Conservation (phyloP, 768 basidiomycete genomes). For the Mycena amicta region DNA sequence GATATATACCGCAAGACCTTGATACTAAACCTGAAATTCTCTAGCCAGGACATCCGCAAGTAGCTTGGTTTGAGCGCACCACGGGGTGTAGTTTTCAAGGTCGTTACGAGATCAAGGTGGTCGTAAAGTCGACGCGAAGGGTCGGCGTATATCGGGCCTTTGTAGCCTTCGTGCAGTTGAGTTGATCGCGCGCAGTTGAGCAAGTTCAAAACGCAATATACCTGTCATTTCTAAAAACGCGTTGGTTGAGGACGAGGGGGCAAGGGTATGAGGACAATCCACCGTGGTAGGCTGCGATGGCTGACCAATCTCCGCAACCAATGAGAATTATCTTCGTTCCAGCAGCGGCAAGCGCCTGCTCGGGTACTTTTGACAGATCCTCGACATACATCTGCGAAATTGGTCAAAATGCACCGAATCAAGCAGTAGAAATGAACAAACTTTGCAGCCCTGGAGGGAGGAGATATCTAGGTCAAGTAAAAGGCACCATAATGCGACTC, state of each 20-base stretch:
- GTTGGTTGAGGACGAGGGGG: neutral
- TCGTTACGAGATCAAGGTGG: slow-evolving; percentile 63
- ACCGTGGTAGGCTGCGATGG: slow-evolving; percentile 55
- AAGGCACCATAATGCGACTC: slow-evolving; percentile 55
- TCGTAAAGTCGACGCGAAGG: slow-evolving; percentile 61
- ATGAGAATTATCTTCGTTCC: slow-evolving; percentile 48
- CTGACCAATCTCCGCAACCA: slow-evolving; percentile 62
- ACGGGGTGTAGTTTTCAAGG: slow-evolving; percentile 44
- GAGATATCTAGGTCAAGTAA: no score
- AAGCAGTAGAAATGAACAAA: no score
- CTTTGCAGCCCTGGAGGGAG: no score
- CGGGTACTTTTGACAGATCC: slow-evolving; percentile 39
- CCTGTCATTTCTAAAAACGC: slow-evolving; percentile 47
- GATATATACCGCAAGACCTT: slow-evolving; percentile 4
- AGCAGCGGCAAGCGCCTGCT: slow-evolving; percentile 43
- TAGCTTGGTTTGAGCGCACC: slow-evolving; percentile 51
- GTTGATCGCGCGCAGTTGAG: neutral
- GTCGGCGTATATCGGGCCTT: slow-evolving; percentile 62
- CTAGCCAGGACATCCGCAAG: slow-evolving; percentile 33
- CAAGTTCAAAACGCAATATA: neutral
- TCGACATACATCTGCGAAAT: no score
- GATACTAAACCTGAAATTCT: slow-evolving; percentile 41
- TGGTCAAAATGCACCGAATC: no score
- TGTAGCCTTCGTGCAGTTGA: slow-evolving; percentile 27
- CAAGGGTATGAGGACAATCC: neutral